Evolutionary conservation across 2,329 filamentous ascomycete species (phyloP).

Genomic region (Hysterium pulicare): DNA sequence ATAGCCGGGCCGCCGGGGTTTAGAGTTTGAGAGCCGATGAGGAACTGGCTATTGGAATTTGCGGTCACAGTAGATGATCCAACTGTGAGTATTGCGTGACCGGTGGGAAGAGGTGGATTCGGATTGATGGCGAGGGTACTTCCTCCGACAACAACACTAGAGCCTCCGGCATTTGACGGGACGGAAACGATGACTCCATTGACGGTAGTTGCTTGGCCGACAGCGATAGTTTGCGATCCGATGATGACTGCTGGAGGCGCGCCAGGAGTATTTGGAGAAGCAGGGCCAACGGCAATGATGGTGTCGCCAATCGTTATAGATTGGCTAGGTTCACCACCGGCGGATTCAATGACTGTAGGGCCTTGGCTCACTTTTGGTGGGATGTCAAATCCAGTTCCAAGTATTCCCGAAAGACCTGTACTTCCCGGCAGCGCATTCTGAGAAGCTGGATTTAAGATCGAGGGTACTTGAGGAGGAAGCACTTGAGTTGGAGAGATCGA

Average conservation of each 20-base stretch:
- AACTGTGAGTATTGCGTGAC: no score
- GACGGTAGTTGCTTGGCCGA: constrained; percentile 28
- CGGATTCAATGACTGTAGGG: background rate
- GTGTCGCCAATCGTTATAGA: constrained; percentile 22
- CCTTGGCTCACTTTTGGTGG: no score
- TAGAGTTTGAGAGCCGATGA: constrained; percentile 16
- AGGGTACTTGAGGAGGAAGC: no score
- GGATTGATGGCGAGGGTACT: constrained; percentile 21
- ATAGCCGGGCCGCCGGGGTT: constrained; percentile 21
- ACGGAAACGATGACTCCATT: constrained; percentile 29
- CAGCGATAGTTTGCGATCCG: constrained; percentile 25
- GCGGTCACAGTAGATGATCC: constrained; percentile 17
- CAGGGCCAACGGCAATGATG: constrained; percentile 15
- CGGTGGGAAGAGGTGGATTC: background rate
- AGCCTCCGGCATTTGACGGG: constrained; percentile 20
- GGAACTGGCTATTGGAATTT: constrained; percentile 1
- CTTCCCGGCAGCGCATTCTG: no score
- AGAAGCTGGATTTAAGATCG: no score
- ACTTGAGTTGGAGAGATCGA: no score
- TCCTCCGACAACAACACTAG: constrained; percentile 26
- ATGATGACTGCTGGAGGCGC: constrained; percentile 16
- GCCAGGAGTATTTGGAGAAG: constrained; percentile 11
- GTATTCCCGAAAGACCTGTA: no score
- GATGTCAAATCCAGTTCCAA: no score
- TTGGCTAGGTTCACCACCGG: constrained; percentile 2